These are phyloP conservation scores for Pestalotiopsis sp. DNA, from an alignment of 2,329 filamentous ascomycete species.

Conservation along the genomic window DNA sequence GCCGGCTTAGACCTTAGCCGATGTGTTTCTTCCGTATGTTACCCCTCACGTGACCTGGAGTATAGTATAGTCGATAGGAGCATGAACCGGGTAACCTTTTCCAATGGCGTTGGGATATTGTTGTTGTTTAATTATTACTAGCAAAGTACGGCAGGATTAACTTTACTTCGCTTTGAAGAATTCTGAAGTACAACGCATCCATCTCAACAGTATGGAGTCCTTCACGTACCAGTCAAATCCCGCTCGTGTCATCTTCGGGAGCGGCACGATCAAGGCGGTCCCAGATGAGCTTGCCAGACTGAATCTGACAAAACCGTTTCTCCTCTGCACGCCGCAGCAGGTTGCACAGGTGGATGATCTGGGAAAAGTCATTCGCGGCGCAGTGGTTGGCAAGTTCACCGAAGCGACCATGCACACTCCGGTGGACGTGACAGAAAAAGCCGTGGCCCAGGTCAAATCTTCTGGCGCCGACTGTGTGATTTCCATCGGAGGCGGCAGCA, in stretches of 20 bases:
- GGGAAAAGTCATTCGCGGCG: conserved; percentile 17
- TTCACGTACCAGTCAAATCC: conserved; percentile 60
- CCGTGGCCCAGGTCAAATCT: conserved; percentile 47
- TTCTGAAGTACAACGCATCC: not conserved
- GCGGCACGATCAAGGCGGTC: conserved; percentile 52
- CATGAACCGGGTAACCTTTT: not conserved
- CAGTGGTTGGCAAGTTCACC: conserved; percentile 41
- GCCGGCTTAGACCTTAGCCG: not conserved
- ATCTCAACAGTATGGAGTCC: conserved; percentile 42
- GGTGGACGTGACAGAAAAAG: conserved; percentile 41
- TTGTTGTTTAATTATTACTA: not conserved
- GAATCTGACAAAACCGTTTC: conserved; percentile 50
- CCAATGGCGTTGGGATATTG: not conserved
- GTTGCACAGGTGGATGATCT: conserved; percentile 40
- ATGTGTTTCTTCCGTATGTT: not conserved
- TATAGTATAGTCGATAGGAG: not conserved
- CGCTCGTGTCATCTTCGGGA: conserved; percentile 57
- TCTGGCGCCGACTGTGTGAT: conserved; percentile 55
- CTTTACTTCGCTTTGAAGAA: no score
- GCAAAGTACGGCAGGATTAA: no score
- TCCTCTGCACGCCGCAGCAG: conserved; percentile 60
- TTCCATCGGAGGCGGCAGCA: conserved; percentile 65
- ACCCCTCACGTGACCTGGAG: not conserved
- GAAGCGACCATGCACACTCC: conserved; percentile 68
- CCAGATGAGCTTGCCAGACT: conserved; percentile 45